Conservation (phyloP, 2,329 filamentous ascomycete species). For the Bipolaris gigantea region DNA sequence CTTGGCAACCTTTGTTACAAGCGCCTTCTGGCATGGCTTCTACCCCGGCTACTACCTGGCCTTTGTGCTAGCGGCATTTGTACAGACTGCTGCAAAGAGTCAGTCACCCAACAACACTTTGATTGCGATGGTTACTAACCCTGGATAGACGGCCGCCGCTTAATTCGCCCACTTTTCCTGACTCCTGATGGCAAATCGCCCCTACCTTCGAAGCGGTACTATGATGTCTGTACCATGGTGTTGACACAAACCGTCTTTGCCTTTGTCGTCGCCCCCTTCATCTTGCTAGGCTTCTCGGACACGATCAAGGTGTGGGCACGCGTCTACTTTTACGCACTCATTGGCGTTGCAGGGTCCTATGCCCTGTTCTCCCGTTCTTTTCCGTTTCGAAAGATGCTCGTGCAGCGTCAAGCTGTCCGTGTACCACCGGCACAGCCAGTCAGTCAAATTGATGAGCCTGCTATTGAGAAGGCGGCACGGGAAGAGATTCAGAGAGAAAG, state of each 20-base stretch:
- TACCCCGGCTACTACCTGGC: conserved; percentile 94
- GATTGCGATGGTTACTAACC: background rate
- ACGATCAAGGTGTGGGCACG: conserved; percentile 78
- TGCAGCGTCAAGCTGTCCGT: conserved; percentile 37
- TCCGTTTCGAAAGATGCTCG: conserved; percentile 57
- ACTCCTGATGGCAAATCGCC: conserved; percentile 65
- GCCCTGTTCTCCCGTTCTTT: conserved; percentile 79
- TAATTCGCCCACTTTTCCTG: conserved; percentile 90
- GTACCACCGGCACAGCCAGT: conserved; percentile 19
- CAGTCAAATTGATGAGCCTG: conserved; percentile 26
- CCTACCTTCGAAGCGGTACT: conserved; percentile 73
- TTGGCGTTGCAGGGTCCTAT: conserved; percentile 66
- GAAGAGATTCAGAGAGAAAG: conserved; percentile 41
- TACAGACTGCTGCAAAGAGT: conserved; percentile 96
- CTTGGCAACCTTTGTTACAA: conserved; percentile 90
- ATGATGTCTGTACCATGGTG: conserved; percentile 76
- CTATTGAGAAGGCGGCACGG: conserved; percentile 36
- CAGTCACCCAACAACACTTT: conserved; percentile 45
- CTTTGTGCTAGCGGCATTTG: conserved; percentile 85
- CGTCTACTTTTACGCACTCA: conserved; percentile 84
- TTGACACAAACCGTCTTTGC: conserved; percentile 80
- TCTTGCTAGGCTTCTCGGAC: conserved; percentile 72
- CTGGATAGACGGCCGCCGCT: conserved; percentile 75
- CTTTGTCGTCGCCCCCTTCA: conserved; percentile 82
- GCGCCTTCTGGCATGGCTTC: conserved; percentile 97